Evolutionary conservation across 176 grass and related monocot genomes (phyloP).

Genomic region (Musa beccarii): DNA sequence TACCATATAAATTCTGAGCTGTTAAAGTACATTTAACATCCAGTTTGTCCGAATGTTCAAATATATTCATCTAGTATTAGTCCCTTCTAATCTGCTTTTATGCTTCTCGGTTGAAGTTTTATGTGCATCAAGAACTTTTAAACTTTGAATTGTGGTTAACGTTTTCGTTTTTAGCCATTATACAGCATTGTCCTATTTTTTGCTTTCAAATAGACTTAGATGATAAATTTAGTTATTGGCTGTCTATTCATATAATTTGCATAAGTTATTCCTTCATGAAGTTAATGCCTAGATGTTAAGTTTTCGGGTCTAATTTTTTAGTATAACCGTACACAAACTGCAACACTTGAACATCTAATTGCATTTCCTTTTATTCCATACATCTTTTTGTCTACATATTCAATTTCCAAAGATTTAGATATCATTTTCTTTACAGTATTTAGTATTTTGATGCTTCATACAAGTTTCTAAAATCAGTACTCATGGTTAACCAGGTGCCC

Average conservation of each 20-base stretch:
- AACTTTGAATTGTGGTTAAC: neutral
- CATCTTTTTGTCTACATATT: neutral
- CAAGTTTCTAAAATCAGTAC: slow-evolving; percentile 13
- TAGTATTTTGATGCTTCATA: slow-evolving; percentile 10
- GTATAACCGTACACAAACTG: neutral
- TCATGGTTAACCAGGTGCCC: slow-evolving; percentile 44
- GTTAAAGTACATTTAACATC: too few relatives aligned
- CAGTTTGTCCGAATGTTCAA: too few relatives aligned
- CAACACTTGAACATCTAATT: too few relatives aligned
- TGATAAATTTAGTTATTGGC: neutral
- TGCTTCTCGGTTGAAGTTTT: neutral
- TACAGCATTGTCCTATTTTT: neutral
- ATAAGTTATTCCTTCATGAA: neutral
- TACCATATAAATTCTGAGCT: too few relatives aligned
- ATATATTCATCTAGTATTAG: too few relatives aligned
- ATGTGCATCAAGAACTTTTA: neutral
- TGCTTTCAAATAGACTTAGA: neutral
- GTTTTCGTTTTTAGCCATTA: too few relatives aligned
- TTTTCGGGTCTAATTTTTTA: neutral
- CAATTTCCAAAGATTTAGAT: neutral
- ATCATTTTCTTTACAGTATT: neutral
- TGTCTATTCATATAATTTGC: neutral
- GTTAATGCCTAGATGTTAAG: neutral
- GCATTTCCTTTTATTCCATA: neutral
- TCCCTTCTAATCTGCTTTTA: neutral